Base-by-base conservation (phyloP, 768 basidiomycete genomes). In the Xerocomus spinulosus region DNA sequence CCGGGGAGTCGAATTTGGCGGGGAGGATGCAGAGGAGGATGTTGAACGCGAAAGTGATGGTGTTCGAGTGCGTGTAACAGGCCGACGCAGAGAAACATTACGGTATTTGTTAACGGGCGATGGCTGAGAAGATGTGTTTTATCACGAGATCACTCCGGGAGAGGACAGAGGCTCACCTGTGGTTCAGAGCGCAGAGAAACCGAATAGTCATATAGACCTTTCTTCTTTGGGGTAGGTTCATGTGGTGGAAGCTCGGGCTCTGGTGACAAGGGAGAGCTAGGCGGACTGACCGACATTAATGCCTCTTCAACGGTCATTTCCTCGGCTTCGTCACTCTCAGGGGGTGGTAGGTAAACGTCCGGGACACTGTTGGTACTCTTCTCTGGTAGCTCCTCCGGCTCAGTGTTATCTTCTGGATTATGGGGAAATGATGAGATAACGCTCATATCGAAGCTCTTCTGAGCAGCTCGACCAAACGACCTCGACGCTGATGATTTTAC, bases 11-110 rank as follows among this genome's bases (percentile, higher is more conserved):
- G 84, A 82, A 52, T 85, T 75, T 2, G 78, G 63, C 0, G 82
- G 76, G 5, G 82, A 84, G 10, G 83, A 80, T 0, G 24, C 44
- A 1, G 74, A 71, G 20, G 73, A 73, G 1, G 80, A 76, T 0
- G 76, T 74, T 1, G 82, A 84, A 42, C 76, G 77, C 8, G 85
- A 77, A 9, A 87, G 70, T 2, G 84, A 85, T 5, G 85, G 85
- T 5, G 83, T 85, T 23, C 84, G 79, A 17, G 72, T 70, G 24
- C 80, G 74, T 17, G 72, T 57, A 30, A 73, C 59, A 15, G 78
- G 73, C 47, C 73, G 74, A 26, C 83, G 78, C 41, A 83, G 53
- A 12, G 77, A 74, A 23, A 85, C 78, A 57, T 86, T 81, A 9
- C 80, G 80, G 61, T 75, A 81, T 51, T 78, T 83, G 51, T 82